Base-by-base conservation (phyloP, 2,329 filamentous ascomycete species). In the Verticillium isaacii region DNA sequence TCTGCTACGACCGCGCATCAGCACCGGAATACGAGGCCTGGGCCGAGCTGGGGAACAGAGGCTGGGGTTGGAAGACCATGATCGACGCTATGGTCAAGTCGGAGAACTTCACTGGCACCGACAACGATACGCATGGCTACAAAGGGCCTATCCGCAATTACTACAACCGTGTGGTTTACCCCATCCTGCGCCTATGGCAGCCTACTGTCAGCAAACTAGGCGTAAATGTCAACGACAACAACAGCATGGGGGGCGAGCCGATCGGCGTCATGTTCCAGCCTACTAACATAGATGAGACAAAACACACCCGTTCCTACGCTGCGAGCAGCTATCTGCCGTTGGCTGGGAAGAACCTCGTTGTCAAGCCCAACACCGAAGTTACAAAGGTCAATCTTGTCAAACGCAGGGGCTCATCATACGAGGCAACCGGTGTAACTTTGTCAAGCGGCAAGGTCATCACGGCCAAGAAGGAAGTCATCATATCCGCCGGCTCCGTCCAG, bases 11-110 rank as follows among this genome's bases (percentile, higher is more conserved):
- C 61, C 69, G 75, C 4, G 74, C 74, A 1, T 61, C 71, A 3
- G 69, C 71, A 2, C 66, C 69, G 19, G 75, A 78, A 60, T 77
- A 76, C 25, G 71, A 78, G 29, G 67, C 69, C 23, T 78, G 75
- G 76, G 71, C 68, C 11, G 69, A 71, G n/a, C 64, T 78, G 1
- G 75, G 74, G 0, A 77, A 50, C 60, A 19, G 50, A 2, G 74
- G 74, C 0, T 77, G 75, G 75, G 68, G 70, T 17, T 77, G 74
- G 72, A 58, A 69, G 0, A 67, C 68, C n/a, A 72, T 83, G 63
- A 69, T 76, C 17, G 61, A 60, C 41, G 69, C 67, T 34, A 72
- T 72, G 70, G 67, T 55, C 59, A 66, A 67, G 61, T 69, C 69
- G 17, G 69, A 71, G 63, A 69, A 67, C 62, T 71, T 70, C 56